Percentiles rank a stretch among this genome's conserved stretches.
Conservation (phyloP, 2,329 filamentous ascomycete genomes). For the Arthrobotrys pseudoclavata region DNA sequence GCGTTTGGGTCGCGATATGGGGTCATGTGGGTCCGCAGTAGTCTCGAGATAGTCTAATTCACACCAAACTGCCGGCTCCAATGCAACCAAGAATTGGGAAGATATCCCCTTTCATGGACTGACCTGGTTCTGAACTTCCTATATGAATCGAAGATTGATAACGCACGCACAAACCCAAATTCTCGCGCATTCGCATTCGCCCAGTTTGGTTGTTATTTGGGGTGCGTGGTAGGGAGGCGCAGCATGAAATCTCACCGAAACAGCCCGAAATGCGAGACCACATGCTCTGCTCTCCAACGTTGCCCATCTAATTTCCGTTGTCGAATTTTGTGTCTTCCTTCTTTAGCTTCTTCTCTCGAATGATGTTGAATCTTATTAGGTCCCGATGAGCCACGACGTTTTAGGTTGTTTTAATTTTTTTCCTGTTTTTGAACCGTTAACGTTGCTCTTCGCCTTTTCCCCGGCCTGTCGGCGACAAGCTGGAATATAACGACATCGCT, state of each 20-base stretch:
- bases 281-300: constrained; percentile 34
- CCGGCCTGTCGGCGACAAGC: constrained; percentile 11
- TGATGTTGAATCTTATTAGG: constrained; percentile 49
- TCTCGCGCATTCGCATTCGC: constrained; percentile 40
- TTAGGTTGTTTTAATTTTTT: constrained; percentile 31
- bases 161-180: constrained; percentile 48
- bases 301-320: constrained; percentile 58
- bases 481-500: constrained; percentile 16
- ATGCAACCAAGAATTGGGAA: constrained; percentile 26
- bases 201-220: constrained; percentile 38
- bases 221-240: constrained; percentile 60
- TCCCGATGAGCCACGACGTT: constrained; percentile 33
- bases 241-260: constrained; percentile 60
- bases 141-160: constrained; percentile 18
- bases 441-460: not conserved
- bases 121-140: constrained; percentile 15
- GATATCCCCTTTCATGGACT: constrained; percentile 24
- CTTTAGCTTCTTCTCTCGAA: constrained; percentile 24
- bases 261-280: constrained; percentile 60
- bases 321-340: constrained; percentile 35
- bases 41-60: constrained; percentile 5
- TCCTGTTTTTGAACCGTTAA: constrained; percentile 6
- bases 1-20: constrained; percentile 32
- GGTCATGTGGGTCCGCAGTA: constrained; percentile 16
- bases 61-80: constrained; percentile 36